These are phyloP conservation scores for Phytophthora meadii DNA, from an alignment of 352 stramenopile species.

Conservation along the genomic window DNA sequence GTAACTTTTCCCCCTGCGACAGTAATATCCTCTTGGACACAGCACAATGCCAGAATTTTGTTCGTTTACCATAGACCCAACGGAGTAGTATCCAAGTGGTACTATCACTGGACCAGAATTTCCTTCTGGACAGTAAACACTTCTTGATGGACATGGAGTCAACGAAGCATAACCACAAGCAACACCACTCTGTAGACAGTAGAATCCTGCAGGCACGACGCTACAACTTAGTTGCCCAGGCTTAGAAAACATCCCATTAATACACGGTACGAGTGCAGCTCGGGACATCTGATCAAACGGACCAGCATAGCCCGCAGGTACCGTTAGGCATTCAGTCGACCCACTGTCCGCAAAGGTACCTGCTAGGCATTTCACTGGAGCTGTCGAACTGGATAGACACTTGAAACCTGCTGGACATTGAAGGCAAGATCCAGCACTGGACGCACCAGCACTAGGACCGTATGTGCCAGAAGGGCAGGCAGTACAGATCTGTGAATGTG, in stretches of 20 bases:
- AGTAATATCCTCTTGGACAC: constrained; percentile 64
- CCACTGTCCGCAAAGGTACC: constrained; percentile 48
- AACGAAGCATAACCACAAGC: constrained; percentile 49
- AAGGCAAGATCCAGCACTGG: constrained; percentile 38
- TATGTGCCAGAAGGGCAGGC: constrained; percentile 57
- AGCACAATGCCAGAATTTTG: constrained; percentile 43
- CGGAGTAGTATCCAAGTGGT: constrained; percentile 53
- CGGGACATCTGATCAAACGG: constrained; percentile 37
- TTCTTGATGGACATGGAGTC: constrained; percentile 42
- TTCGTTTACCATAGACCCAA: constrained; percentile 35
- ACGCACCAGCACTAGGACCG: constrained; percentile 38
- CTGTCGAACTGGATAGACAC: constrained; percentile 32
- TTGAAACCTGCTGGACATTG: constrained; percentile 53
- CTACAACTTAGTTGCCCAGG: constrained; percentile 53
- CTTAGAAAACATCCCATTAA: constrained; percentile 65
- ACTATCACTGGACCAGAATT: constrained; percentile 46
- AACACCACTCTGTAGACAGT: constrained; percentile 32
- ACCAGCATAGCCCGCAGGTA: constrained; percentile 51
- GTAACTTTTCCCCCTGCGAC: constrained; percentile 43
- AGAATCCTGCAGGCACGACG: constrained; percentile 49
- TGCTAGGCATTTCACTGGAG: constrained; percentile 36
- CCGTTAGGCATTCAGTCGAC: constrained; percentile 41
- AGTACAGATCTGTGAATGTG: constrained; percentile 38
- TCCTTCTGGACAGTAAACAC: constrained; percentile 55
- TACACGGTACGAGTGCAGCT: constrained; percentile 44